Percentiles rank a stretch among this genome's conserved stretches.
Conservation (phyloP, 2,329 filamentous ascomycete species). For the Amylocarpus encephaloides region DNA sequence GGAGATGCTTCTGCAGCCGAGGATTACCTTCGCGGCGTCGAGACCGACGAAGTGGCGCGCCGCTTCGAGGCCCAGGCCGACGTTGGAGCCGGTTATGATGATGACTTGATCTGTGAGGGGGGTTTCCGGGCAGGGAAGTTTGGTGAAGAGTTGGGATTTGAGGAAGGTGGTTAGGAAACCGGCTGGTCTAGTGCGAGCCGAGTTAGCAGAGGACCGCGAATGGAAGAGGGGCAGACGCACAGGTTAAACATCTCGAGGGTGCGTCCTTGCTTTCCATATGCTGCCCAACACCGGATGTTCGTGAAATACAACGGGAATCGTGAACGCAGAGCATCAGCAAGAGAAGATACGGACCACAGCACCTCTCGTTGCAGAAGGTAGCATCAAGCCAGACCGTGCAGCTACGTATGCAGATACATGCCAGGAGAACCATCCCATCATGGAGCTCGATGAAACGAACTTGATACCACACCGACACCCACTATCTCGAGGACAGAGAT, state of each 20-base stretch:
- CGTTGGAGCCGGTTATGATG: constrained; percentile 38
- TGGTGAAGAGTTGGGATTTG: constrained; percentile 15
- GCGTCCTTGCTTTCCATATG: not conserved
- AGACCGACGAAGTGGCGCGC: constrained; percentile 31
- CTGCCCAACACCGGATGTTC: too few relatives aligned
- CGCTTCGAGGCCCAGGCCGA: constrained; percentile 36
- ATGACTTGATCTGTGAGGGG: constrained; percentile 26
- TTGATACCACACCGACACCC: constrained; percentile 1
- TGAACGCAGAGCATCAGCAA: not conserved
- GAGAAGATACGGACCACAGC: not conserved
- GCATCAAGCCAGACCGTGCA: not conserved
- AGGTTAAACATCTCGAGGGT: constrained; percentile 4
- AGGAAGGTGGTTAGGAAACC: constrained; percentile 25
- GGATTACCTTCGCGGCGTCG: constrained; percentile 31
- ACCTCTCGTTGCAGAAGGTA: not conserved
- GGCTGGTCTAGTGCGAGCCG: constrained; percentile 15
- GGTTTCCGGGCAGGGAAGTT: not conserved
- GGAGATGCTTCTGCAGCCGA: constrained; percentile 32
- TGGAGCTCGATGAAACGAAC: constrained; percentile 5
- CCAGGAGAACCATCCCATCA: not conserved
- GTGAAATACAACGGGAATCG: not conserved
- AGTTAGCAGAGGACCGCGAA: not conserved
- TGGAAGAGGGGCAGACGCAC: not conserved
- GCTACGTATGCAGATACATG: not conserved
- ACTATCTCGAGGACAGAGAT: not conserved